A percentile compares a stretch with the other conserved stretches of the same genome.
These are phyloP conservation scores for Xylaria sp. DNA, from an alignment of 2,329 filamentous ascomycete genomes.

Conservation along the genomic window DNA sequence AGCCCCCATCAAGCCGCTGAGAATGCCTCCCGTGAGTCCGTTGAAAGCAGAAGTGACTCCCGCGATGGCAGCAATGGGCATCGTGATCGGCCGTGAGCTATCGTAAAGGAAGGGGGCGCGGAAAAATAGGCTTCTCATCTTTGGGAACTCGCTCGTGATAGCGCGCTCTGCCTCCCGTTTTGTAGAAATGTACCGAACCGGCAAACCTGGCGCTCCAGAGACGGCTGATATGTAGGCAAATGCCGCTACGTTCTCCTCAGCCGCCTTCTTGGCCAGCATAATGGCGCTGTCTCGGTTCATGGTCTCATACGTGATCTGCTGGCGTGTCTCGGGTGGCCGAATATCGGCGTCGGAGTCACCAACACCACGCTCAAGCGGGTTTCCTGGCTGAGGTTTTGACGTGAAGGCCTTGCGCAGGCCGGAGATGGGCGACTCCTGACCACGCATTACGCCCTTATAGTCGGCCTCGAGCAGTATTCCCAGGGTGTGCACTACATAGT, in stretches of 20 bases:
- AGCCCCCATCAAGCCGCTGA: constrained; percentile 73
- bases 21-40: constrained; percentile 64
- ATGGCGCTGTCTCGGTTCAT: constrained; percentile 95
- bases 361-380: constrained; percentile 59
- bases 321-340: constrained; percentile 59
- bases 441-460: constrained; percentile 88
- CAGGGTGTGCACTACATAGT: constrained; percentile 90
- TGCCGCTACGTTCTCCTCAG: constrained; percentile 55
- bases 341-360: constrained; percentile 57
- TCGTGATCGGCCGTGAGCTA: constrained; percentile 69
- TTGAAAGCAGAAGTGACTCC: constrained; percentile 74
- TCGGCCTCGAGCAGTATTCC: constrained; percentile 95
- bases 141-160: constrained; percentile 66
- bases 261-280: constrained; percentile 71
- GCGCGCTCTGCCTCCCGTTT: constrained; percentile 84
- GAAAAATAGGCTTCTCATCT: constrained; percentile 74
- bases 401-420: constrained; percentile 77
- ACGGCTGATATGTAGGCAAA: constrained; percentile 90
- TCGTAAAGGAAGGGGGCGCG: constrained; percentile 89
- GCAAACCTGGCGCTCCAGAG: constrained; percentile 77
- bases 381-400: constrained; percentile 53
- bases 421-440: constrained; percentile 72
- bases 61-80: constrained; percentile 76
- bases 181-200: constrained; percentile 78
- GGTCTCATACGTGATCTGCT: constrained; percentile 87